Conservation (phyloP, 768 basidiomycete genomes). For the Galerina marginata region DNA sequence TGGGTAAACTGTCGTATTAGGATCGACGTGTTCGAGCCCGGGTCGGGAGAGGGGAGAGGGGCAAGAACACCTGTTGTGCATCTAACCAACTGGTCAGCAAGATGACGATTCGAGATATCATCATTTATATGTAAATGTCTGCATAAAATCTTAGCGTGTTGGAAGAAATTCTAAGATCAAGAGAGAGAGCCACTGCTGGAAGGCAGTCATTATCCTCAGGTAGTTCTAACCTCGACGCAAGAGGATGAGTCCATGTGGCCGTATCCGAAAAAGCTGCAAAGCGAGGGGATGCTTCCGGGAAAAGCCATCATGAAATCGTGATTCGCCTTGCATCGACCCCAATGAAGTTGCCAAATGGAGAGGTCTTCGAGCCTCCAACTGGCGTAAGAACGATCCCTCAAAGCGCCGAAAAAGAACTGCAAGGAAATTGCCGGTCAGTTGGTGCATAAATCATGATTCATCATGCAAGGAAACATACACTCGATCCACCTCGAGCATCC, state of each 20-base stretch:
- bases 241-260: constrained; percentile 4
- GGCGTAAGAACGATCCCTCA: neutral
- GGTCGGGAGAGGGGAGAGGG: too few relatives aligned
- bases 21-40: too few relatives aligned
- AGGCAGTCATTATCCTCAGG: neutral
- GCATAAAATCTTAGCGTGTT: too few relatives aligned
- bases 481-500: neutral
- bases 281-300: constrained; percentile 4
- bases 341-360: neutral
- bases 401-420: too few relatives aligned
- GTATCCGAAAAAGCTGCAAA: constrained; percentile 8
- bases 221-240: neutral
- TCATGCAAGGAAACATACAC: neutral
- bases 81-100: too few relatives aligned
- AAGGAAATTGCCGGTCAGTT: neutral
- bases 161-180: too few relatives aligned
- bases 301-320: constrained; percentile 2
- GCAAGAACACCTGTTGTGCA: too few relatives aligned
- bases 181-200: too few relatives aligned
- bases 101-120: too few relatives aligned
- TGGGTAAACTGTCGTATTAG: too few relatives aligned
- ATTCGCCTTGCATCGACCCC: neutral
- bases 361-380: constrained; percentile 7
- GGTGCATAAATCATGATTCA: too few relatives aligned
- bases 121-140: too few relatives aligned